A percentile compares a stretch with the other conserved stretches of the same genome.
These are phyloP conservation scores for Tulasnella sp. DNA, from an alignment of 768 basidiomycete genomes.

Conservation along the genomic window DNA sequence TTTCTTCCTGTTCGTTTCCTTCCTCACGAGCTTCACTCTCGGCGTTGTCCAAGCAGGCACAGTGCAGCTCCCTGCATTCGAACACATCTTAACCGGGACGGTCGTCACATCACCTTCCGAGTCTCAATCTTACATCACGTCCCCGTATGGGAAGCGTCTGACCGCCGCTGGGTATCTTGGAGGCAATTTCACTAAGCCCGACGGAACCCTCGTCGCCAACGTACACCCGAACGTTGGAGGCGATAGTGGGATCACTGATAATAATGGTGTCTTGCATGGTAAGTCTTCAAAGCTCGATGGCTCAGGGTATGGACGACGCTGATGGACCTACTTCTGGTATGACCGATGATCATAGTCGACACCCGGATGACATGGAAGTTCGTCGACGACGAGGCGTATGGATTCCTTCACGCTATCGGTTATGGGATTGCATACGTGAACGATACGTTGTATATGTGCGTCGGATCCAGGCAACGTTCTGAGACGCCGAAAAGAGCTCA, in stretches of 20 bases:
- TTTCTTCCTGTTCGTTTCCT: background rate
- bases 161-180: slow-evolving; percentile 2
- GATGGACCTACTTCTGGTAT: background rate
- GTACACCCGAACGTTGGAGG: slow-evolving; percentile 1
- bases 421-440: background rate
- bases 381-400: background rate
- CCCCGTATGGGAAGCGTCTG: slow-evolving; percentile 1
- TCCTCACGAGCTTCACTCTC: background rate
- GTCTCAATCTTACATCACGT: background rate
- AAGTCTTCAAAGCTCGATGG: background rate
- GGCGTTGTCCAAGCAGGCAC: background rate
- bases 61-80: background rate
- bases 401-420: background rate
- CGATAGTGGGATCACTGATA: background rate
- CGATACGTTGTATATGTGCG: background rate
- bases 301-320: background rate
- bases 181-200: background rate
- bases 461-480: background rate
- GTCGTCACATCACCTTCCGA: background rate
- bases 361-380: slow-evolving; percentile 6
- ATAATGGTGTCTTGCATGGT: background rate
- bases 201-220: background rate
- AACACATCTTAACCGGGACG: background rate
- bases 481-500: too few relatives aligned
- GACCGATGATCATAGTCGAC: background rate